Evolutionary conservation across 164 flowering plant species (phyloP), one percentile per base, ranked within the genome.

Genomic region (Platanus orientalis): DNA sequence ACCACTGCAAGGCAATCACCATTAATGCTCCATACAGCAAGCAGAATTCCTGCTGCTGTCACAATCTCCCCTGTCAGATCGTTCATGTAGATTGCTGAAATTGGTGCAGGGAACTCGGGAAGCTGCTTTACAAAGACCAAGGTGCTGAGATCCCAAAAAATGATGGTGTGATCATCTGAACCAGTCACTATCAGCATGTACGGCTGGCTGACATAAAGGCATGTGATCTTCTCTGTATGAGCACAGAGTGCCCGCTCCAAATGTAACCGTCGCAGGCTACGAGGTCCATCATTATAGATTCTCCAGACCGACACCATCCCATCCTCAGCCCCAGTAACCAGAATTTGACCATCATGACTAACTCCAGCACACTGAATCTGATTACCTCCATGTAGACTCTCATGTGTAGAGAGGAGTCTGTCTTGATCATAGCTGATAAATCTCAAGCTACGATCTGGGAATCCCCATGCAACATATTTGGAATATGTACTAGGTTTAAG

Each of bases 261-360:
- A 71, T 73, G 81, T 62, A 92, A 65, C 44, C 65, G 79, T 0
- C 74, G 77, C 55, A 71, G 32, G 16, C 67, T 60, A 26, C 92
- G 97, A 19, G 88, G 85, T 13, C 83, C 87, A 55, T 78, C 82
- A 50, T 78, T 80, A 30, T 69, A 70, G 52, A 92, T 81, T 75
- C 88, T 83, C 99, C 99, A 95, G 50, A 88, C 91, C 67, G 75
- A 83, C 25, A 90, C 77, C 66, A 88, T 65, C 0, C 94, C 92
- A 59, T 92, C 99, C 69, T 91, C 96, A 23, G 83, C 97, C n/a
- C 97, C 99, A 23, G 97, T 95, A 27, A 85, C 97, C 59, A 90
- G 54, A 64, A 73, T 72, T 32, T 80, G 90, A 61, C 99, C 99
- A 73, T 95, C 97, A 63, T 85, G 97, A 67, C 88, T 89, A 28